Percentiles rank a stretch among this genome's conserved stretches.
Conservation (phyloP, 176 grass and related monocot genomes). For the Cenchrus americanus region DNA sequence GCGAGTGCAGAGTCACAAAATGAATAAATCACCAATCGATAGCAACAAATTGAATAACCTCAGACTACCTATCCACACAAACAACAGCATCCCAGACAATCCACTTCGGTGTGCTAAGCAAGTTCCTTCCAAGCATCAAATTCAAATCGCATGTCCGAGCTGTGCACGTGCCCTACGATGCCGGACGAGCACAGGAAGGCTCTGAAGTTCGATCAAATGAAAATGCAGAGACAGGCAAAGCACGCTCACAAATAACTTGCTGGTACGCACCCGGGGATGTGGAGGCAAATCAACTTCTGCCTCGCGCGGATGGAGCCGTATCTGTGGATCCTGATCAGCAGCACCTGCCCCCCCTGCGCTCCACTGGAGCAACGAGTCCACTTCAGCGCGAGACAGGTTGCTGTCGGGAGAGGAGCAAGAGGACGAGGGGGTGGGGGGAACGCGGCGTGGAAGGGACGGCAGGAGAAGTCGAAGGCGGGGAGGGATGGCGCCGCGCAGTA, state of each 20-base stretch:
- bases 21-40: background rate
- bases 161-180: background rate
- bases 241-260: background rate
- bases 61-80: conserved; percentile 8
- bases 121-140: conserved; percentile 33
- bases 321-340: conserved; percentile 69
- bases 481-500: conserved; percentile 86
- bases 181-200: background rate
- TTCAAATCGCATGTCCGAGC: background rate
- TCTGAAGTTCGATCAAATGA: background rate
- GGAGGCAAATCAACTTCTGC: conserved; percentile 77
- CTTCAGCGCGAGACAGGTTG: background rate
- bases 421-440: background rate
- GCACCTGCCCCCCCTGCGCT: conserved; percentile 50
- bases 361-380: background rate
- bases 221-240: background rate
- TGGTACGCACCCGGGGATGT: conserved; percentile 63
- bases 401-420: background rate
- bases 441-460: conserved; percentile 72
- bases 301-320: conserved; percentile 82
- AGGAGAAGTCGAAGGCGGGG: conserved; percentile 66
- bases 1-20: background rate
- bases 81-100: conserved; percentile 4
- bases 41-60: background rate
- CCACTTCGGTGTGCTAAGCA: background rate